These are phyloP conservation scores for Metarhizium humberi DNA, from an alignment of 2,329 filamentous ascomycete species.

Conservation along the genomic window DNA sequence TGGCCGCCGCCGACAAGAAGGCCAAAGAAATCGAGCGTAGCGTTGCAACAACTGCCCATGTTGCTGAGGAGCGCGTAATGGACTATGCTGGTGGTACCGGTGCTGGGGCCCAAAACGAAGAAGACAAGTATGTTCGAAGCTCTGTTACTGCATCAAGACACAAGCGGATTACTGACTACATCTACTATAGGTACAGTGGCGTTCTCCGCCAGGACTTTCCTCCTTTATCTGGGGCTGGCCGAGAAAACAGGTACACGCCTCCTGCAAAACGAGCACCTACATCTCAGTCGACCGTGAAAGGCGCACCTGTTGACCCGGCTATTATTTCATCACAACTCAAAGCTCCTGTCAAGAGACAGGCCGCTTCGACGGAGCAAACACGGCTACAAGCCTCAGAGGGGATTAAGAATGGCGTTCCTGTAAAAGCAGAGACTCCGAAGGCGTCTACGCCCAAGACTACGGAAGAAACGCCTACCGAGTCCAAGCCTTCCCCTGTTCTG, in stretches of 20 bases:
- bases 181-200: conserved; percentile 65
- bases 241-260: conserved; percentile 73
- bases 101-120: conserved; percentile 70
- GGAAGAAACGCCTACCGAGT: conserved; percentile 22
- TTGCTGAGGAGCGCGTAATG: conserved; percentile 81
- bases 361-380: conserved; percentile 15
- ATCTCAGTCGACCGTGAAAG: conserved; percentile 61
- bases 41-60: conserved; percentile 64
- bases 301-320: conserved; percentile 74
- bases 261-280: conserved; percentile 77
- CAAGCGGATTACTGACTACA: conserved; percentile 10
- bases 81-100: conserved; percentile 53
- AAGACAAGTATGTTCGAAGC: conserved; percentile 61
- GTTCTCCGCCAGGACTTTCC: conserved; percentile 71
- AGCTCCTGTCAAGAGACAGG: conserved; percentile 29
- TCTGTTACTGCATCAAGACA: not conserved
- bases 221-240: conserved; percentile 40
- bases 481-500: conserved; percentile 12
- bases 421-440: conserved; percentile 20
- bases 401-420: conserved; percentile 19
- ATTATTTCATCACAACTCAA: conserved; percentile 82
- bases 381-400: conserved; percentile 15
- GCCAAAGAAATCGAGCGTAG: conserved; percentile 84
- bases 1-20: conserved; percentile 71
- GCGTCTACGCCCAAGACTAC: conserved; percentile 18